These are phyloP conservation scores for Aegilops sharonensis DNA, from an alignment of 176 grass and related monocot species.

Conservation along the genomic window DNA sequence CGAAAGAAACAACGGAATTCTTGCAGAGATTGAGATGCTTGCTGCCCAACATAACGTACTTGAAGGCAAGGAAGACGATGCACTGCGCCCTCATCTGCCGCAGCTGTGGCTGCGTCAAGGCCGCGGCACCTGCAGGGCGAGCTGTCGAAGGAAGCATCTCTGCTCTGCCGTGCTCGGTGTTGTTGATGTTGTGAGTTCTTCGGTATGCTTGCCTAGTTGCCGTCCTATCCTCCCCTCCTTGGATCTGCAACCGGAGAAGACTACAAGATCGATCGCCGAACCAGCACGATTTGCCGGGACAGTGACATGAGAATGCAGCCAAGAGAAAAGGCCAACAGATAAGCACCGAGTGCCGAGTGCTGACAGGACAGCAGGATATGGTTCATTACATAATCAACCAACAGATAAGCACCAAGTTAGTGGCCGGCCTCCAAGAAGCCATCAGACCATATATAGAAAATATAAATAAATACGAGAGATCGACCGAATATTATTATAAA, in stretches of 20 bases:
- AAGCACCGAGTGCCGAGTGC: too few relatives aligned
- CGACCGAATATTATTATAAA: too few relatives aligned
- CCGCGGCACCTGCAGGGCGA: constrained; percentile 26
- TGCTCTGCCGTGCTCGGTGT: neutral
- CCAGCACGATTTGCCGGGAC: neutral
- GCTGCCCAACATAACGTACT: neutral
- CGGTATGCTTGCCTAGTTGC: neutral
- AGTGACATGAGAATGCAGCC: neutral
- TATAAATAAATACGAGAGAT: too few relatives aligned
- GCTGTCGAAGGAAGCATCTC: constrained; percentile 20
- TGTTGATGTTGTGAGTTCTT: too few relatives aligned
- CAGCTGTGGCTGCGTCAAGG: constrained; percentile 41
- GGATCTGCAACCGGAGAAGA: neutral
- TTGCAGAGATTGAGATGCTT: too few relatives aligned
- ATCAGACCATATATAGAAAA: too few relatives aligned
- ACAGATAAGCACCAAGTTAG: too few relatives aligned
- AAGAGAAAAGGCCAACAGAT: neutral
- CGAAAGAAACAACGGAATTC: neutral
- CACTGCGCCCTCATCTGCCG: constrained; percentile 85
- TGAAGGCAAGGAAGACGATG: constrained; percentile 69
- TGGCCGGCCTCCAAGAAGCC: too few relatives aligned
- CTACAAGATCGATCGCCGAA: neutral
- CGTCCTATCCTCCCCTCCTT: neutral
- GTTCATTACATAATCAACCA: too few relatives aligned
- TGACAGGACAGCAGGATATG: too few relatives aligned